Conservation (phyloP, 768 basidiomycete species). For the Mycena maculata region DNA sequence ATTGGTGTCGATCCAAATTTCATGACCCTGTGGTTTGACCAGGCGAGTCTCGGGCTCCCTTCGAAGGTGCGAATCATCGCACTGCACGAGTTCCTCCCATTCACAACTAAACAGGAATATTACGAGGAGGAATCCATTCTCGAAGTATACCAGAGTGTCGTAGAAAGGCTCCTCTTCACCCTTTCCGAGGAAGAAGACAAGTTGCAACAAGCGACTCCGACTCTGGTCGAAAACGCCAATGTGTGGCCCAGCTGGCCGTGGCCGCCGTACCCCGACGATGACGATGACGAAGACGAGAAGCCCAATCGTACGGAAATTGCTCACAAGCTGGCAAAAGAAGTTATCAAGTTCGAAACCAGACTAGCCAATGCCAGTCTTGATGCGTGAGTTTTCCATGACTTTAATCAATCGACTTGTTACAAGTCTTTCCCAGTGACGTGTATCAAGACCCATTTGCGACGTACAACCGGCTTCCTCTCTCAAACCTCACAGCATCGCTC, state of each 20-base stretch:
- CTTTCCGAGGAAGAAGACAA: constrained; percentile 65
- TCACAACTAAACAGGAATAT: constrained; percentile 72
- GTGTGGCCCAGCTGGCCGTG: constrained; percentile 87
- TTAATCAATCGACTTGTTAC: constrained; percentile 5
- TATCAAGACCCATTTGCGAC: constrained; percentile 86
- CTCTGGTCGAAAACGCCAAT: constrained; percentile 47
- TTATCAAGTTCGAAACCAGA: constrained; percentile 82
- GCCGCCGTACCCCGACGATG: constrained; percentile 85
- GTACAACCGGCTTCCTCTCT: constrained; percentile 85
- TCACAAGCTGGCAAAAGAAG: constrained; percentile 71
- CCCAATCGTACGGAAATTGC: constrained; percentile 67
- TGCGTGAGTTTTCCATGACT: constrained; percentile 57
- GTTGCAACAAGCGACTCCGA: constrained; percentile 25
- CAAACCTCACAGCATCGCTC: constrained; percentile 74
- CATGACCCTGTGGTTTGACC: constrained; percentile 89
- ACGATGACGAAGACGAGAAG: constrained; percentile 60
- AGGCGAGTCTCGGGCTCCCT: constrained; percentile 84
- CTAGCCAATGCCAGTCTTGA: constrained; percentile 86
- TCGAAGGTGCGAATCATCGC: constrained; percentile 69
- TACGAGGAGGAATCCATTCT: constrained; percentile 81
- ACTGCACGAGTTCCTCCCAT: constrained; percentile 2
- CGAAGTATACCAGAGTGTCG: constrained; percentile 75
- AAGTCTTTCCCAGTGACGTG: constrained; percentile 60
- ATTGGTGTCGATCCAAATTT: constrained; percentile 85
- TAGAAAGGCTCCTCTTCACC: constrained; percentile 73